Evolutionary conservation across 1,139 yeast genomes (phyloP).

Genomic region (Nematodospora anomalae): DNA sequence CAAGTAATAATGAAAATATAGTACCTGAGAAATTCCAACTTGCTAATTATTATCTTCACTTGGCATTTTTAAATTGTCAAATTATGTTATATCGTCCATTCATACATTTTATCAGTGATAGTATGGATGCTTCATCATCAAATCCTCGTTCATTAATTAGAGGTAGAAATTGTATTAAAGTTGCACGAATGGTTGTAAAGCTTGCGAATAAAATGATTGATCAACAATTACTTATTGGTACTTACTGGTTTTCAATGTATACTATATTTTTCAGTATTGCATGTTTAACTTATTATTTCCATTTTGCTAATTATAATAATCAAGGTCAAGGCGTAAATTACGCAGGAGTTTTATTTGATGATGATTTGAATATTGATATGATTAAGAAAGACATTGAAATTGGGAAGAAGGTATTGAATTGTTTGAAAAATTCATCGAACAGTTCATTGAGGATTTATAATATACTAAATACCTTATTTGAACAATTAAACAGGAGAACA

Average conservation of each 20-base stretch:
- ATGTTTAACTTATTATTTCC: slow-evolving; percentile 80
- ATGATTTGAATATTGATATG: slow-evolving; percentile 64
- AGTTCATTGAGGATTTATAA: slow-evolving; percentile 82
- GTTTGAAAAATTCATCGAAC: slow-evolving; percentile 69
- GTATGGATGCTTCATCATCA: slow-evolving; percentile 40
- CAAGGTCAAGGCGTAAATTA: slow-evolving; percentile 37
- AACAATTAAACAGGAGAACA: slow-evolving; percentile 71
- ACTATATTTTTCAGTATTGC: slow-evolving; percentile 93
- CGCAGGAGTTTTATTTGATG: slow-evolving; percentile 53
- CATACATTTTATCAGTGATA: slow-evolving; percentile 71
- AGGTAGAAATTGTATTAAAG: slow-evolving; percentile 82
- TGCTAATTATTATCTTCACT: slow-evolving; percentile 75
- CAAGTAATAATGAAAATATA: slow-evolving; percentile 25
- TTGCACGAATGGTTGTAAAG: slow-evolving; percentile 81
- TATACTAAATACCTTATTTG: slow-evolving; percentile 76
- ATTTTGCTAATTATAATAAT: slow-evolving; percentile 52
- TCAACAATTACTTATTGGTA: slow-evolving; percentile 73
- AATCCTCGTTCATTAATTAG: slow-evolving; percentile 56
- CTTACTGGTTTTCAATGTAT: slow-evolving; percentile 91
- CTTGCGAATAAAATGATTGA: slow-evolving; percentile 81
- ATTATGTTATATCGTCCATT: slow-evolving; percentile 87
- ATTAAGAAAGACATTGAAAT: slow-evolving; percentile 76
- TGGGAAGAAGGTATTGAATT: slow-evolving; percentile 73
- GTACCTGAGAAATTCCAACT: slow-evolving; percentile 65
- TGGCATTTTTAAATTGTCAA: slow-evolving; percentile 81